Evolutionary conservation across 768 basidiomycete species (phyloP).

Genomic region (Sporobolomyces roseus): DNA sequence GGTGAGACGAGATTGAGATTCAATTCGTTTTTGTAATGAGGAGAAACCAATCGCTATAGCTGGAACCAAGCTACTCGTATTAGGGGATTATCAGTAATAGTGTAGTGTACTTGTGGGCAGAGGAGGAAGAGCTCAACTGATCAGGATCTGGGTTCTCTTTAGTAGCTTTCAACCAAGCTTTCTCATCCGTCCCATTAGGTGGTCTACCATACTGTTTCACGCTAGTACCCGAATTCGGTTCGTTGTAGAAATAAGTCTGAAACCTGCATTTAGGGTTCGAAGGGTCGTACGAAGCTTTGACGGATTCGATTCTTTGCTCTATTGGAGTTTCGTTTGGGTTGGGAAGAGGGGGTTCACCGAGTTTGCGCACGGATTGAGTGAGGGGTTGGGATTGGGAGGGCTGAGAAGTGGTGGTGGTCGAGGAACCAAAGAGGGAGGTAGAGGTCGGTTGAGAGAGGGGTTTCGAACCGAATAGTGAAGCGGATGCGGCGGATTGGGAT

Average conservation of each 20-base stretch:
- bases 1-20: slow-evolving; percentile 67
- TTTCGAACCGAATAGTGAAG: slow-evolving; percentile 35
- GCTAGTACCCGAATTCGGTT: slow-evolving; percentile 67
- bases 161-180: slow-evolving; percentile 71
- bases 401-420: slow-evolving; percentile 23
- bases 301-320: slow-evolving; percentile 62
- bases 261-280: slow-evolving; percentile 67
- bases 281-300: slow-evolving; percentile 70
- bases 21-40: slow-evolving; percentile 70
- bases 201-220: slow-evolving; percentile 68
- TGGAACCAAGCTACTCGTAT: slow-evolving; percentile 61
- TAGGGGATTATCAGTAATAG: background rate
- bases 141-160: slow-evolving; percentile 76
- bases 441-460: slow-evolving; percentile 39
- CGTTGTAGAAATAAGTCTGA: slow-evolving; percentile 81
- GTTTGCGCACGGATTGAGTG: slow-evolving; percentile 49
- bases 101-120: too few relatives aligned
- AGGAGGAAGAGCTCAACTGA: slow-evolving; percentile 56
- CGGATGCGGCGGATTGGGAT: slow-evolving; percentile 29
- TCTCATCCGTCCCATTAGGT: slow-evolving; percentile 65
- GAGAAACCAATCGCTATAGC: slow-evolving; percentile 77
- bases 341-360: slow-evolving; percentile 51
- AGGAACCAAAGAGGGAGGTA: slow-evolving; percentile 48
- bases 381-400: slow-evolving; percentile 21
- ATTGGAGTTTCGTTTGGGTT: slow-evolving; percentile 58